phyloP scores from a whole-genome alignment of 805 yeast species.

The Torulaspora quercuum region DNA sequence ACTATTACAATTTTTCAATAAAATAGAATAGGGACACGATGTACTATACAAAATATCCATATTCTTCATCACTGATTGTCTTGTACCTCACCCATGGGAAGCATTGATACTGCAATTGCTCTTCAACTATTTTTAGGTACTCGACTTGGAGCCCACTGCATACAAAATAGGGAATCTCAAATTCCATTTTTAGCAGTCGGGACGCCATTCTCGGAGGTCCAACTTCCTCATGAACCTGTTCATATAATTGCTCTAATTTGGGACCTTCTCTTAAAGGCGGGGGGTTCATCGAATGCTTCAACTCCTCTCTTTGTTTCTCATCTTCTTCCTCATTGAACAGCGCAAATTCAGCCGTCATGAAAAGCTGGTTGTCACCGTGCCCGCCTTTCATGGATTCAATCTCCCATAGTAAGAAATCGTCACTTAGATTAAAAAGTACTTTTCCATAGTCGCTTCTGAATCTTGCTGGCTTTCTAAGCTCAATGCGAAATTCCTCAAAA shows the following conservation, averaged over 20 bases:
- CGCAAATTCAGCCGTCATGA: constrained; percentile 55
- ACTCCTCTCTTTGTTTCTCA: constrained; percentile 24
- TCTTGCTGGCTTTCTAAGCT: constrained; percentile 51
- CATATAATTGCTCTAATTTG: constrained; percentile 34
- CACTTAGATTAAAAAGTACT: constrained; percentile 68
- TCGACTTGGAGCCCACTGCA: constrained; percentile 66
- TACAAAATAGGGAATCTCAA: constrained; percentile 61
- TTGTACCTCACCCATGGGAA: constrained; percentile 78
- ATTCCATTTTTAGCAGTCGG: constrained; percentile 45
- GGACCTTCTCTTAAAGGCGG: constrained; percentile 37
- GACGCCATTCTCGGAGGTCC: constrained; percentile 19
- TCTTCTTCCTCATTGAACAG: constrained; percentile 33
- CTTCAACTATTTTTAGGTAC: constrained; percentile 64
- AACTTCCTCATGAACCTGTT: constrained; percentile 27
- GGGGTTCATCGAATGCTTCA: constrained; percentile 37
- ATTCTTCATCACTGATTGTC: constrained; percentile 42
- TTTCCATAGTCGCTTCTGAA: constrained; percentile 71
- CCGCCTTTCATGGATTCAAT: constrained; percentile 54
- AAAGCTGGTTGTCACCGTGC: constrained; percentile 48
- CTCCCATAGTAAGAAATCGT: constrained; percentile 68
- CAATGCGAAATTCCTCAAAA: constrained; percentile 40
- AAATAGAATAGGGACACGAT: constrained; percentile 2
- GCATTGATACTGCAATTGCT: constrained; percentile 55
- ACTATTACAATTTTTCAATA: constrained; percentile 5
- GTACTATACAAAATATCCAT: constrained; percentile 29